Evolutionary conservation across 2,329 filamentous ascomycete genomes (phyloP).

Genomic region (Fusarium abutilonis): DNA sequence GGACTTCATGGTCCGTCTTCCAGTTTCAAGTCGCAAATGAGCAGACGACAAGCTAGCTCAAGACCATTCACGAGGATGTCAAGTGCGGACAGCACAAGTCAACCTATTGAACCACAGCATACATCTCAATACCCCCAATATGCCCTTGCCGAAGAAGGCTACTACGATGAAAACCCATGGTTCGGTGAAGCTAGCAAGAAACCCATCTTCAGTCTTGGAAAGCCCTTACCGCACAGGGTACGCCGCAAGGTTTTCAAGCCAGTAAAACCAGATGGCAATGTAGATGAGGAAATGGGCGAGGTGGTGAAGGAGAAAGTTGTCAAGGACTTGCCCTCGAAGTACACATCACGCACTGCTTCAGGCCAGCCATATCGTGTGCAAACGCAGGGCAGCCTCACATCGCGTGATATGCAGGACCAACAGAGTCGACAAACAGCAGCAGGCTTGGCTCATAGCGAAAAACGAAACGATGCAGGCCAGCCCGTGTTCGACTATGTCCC

Average conservation of each 20-base stretch:
- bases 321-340: not conserved
- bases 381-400: conserved; percentile 2
- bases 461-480: conserved; percentile 19
- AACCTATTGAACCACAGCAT: not conserved
- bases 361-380: conserved; percentile 1
- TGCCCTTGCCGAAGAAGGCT: conserved; percentile 31
- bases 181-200: conserved; percentile 29
- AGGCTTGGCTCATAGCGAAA: conserved; percentile 15
- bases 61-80: conserved; percentile 1
- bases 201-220: conserved; percentile 36
- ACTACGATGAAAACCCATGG: conserved; percentile 36
- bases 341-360: conserved; percentile 9
- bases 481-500: conserved; percentile 26
- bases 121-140: conserved; percentile 4
- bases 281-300: conserved; percentile 25
- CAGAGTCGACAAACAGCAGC: conserved; percentile 16
- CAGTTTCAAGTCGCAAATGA: conserved; percentile 15
- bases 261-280: not conserved
- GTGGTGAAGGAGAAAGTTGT: not conserved
- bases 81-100: not conserved
- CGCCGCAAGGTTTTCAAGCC: conserved; percentile 20
- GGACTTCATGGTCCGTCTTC: conserved; percentile 1
- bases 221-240: conserved; percentile 32
- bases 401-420: conserved; percentile 5
- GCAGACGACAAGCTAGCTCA: conserved; percentile 1